These are phyloP conservation scores for Geotrichum klebahnii DNA, from an alignment of 1,139 yeast genomes.

Conservation along the genomic window DNA sequence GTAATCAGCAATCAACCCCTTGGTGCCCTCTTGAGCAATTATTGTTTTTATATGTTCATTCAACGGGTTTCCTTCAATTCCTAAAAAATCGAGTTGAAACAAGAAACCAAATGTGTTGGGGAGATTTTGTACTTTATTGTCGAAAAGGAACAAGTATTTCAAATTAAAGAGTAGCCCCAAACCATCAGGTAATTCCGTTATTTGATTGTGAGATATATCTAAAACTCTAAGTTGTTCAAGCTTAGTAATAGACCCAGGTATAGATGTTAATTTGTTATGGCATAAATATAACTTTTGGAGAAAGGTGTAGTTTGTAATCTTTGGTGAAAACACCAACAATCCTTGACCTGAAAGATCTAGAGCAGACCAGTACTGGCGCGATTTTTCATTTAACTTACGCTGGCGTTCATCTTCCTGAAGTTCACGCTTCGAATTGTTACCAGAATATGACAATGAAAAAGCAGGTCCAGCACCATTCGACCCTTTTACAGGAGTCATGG, in stretches of 20 bases:
- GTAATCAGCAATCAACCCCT: slow-evolving; percentile 70
- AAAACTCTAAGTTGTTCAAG: slow-evolving; percentile 74
- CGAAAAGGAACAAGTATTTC: slow-evolving; percentile 79
- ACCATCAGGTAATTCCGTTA: slow-evolving; percentile 70
- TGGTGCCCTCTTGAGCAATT: slow-evolving; percentile 77
- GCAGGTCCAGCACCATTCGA: slow-evolving; percentile 11
- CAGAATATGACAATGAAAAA: not conserved
- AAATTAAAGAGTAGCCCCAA: slow-evolving; percentile 78
- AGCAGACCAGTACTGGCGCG: slow-evolving; percentile 89
- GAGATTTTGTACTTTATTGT: slow-evolving; percentile 68
- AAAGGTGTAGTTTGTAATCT: slow-evolving; percentile 75
- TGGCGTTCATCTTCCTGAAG: slow-evolving; percentile 82
- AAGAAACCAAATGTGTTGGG: slow-evolving; percentile 86
- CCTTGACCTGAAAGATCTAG: slow-evolving; percentile 91
- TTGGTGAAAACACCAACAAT: slow-evolving; percentile 61
- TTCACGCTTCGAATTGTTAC: slow-evolving; percentile 38
- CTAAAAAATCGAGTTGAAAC: slow-evolving; percentile 79
- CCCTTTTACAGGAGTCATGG: slow-evolving; percentile 35
- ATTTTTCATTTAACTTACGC: slow-evolving; percentile 68
- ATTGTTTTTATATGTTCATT: slow-evolving; percentile 61
- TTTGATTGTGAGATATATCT: slow-evolving; percentile 75
- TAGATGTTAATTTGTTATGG: slow-evolving; percentile 67
- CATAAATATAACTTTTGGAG: slow-evolving; percentile 81
- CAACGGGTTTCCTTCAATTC: slow-evolving; percentile 90
- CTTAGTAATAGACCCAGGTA: slow-evolving; percentile 69